Evolutionary conservation across 2,329 filamentous ascomycete genomes (phyloP).

Genomic region (Cladorrhinum sp.): DNA sequence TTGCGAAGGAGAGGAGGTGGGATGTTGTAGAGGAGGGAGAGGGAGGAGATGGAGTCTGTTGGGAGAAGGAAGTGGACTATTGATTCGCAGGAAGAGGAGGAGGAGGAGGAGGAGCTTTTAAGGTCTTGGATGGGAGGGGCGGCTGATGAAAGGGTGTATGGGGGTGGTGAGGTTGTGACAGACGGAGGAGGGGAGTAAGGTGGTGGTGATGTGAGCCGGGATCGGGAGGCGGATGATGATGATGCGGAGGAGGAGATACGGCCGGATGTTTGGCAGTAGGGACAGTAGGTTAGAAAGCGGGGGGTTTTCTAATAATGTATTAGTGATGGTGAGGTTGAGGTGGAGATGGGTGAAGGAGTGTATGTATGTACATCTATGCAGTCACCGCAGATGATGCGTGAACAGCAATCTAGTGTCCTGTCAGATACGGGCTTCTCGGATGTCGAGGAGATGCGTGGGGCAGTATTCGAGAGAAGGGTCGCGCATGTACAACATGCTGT

Average conservation of each 20-base stretch:
- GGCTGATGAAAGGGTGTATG: constrained; percentile 37
- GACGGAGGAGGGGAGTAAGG: constrained; percentile 39
- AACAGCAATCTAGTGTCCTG: constrained; percentile 64
- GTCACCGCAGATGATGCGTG: constrained; percentile 65
- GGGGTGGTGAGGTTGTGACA: constrained; percentile 22
- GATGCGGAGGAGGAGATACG: constrained; percentile 27
- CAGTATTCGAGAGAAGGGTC: constrained; percentile 51
- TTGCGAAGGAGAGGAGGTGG: constrained; percentile 60
- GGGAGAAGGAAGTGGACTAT: constrained; percentile 73
- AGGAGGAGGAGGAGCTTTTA: constrained; percentile 17
- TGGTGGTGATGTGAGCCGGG: constrained; percentile 56
- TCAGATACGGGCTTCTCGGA: constrained; percentile 60
- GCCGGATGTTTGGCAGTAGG: constrained; percentile 69
- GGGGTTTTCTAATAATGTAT: constrained; percentile 51
- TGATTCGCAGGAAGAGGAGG: constrained; percentile 49
- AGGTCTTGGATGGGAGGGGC: constrained; percentile 1
- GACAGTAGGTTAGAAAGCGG: constrained; percentile 65
- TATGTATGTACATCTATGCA: constrained; percentile 66
- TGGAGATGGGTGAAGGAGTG: constrained; percentile 32
- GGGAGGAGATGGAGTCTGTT: constrained; percentile 62
- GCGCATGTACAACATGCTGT: constrained; percentile 70
- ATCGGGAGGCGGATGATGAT: constrained; percentile 65
- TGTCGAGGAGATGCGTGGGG: constrained; percentile 44
- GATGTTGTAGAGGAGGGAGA: constrained; percentile 70
- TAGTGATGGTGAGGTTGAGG: constrained; percentile 14